A percentile compares a stretch with the other conserved stretches of the same genome.
phyloP scores from a whole-genome alignment of 352 stramenopile species.

The Phytophthora parvispora region DNA sequence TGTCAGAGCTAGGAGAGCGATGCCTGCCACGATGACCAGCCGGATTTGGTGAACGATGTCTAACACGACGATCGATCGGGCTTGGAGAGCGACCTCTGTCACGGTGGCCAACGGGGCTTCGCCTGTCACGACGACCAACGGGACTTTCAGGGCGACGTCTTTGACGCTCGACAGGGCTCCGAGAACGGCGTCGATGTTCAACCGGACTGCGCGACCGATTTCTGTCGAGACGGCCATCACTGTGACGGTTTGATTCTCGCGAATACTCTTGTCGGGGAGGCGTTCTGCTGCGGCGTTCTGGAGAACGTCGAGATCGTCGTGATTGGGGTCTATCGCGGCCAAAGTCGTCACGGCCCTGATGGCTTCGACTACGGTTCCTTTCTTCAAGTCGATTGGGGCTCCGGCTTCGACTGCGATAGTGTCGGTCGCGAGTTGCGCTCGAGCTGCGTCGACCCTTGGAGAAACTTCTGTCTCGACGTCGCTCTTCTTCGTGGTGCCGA shows the following conservation, averaged over 20 bases:
- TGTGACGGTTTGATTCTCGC: not conserved
- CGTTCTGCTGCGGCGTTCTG: slow-evolving; percentile 20
- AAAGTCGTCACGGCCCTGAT: slow-evolving; percentile 29
- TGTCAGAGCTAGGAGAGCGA: slow-evolving; percentile 22
- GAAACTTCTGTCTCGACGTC: slow-evolving; percentile 8
- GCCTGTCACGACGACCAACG: slow-evolving; percentile 1
- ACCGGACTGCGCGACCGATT: slow-evolving; percentile 25
- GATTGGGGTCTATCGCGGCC: slow-evolving; percentile 23
- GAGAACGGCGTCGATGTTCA: slow-evolving; percentile 10
- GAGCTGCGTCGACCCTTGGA: slow-evolving; percentile 13
- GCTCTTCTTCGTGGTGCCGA: slow-evolving; percentile 1
- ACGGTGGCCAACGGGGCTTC: slow-evolving; percentile 11
- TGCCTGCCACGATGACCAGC: slow-evolving; percentile 5
- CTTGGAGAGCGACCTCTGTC: slow-evolving; percentile 12
- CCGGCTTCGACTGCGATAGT: slow-evolving; percentile 23
- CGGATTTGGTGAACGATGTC: slow-evolving; percentile 20
- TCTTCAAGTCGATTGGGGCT: slow-evolving; percentile 6
- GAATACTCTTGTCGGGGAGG: slow-evolving; percentile 15
- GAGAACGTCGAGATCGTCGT: not conserved
- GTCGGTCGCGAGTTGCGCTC: slow-evolving; percentile 1
- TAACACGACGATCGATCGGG: slow-evolving; percentile 4
- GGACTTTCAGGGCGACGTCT: slow-evolving; percentile 22
- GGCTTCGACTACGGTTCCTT: slow-evolving; percentile 12
- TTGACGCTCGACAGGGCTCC: slow-evolving; percentile 13
- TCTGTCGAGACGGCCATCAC: slow-evolving; percentile 19